Evolutionary conservation across 2,329 filamentous ascomycete genomes (phyloP), one percentile per base, ranked within the genome.

Genomic region (Fusarium luffae): DNA sequence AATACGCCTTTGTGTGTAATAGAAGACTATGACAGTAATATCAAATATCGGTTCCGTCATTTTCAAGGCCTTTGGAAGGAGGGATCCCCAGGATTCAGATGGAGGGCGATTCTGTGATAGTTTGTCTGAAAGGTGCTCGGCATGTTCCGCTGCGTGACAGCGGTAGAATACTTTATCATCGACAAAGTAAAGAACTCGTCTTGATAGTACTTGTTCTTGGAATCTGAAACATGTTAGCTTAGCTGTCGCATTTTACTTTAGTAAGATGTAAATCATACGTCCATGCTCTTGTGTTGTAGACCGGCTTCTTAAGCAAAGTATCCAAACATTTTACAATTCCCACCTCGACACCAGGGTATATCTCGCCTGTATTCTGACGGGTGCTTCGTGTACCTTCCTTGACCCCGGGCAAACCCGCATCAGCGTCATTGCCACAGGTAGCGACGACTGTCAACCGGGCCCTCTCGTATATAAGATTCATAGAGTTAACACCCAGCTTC

Each of bases 401-500:
- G 8, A 56, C 34, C 2, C 68, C 65, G 0, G 58, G 62, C 0
- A 70, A 41, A 9, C 65, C 27, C 2, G 51, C 25, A 42, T 59
- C 51, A 2, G 62, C 65, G 25, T n/a, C 34, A 13, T 69, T 48
- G 0, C 68, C 68, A 25, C 40, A 55, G 5, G 42, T 40, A 1
- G 68, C 68, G 44, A 66, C 28, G 23, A 70, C 30, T 1, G 61
- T 69, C 32, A 70, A 10, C 61, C 60, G 63, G 2, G 59, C 47
- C 14, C 55, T 34, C 16, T 66, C 65, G 16, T 66, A 70, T 6
- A 70, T 48, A 1, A 60, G 37, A 5, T 69, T 66, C 65, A 69
- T 70, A 5, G 40, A 34, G 3, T 43, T 30, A 0, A 70, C 59
- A 0, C 65, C 64, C 1, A 11, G 25, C 13, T 48, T 10, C 1